Conservation (phyloP, 1,139 yeast species). For the Candida anutae region DNA sequence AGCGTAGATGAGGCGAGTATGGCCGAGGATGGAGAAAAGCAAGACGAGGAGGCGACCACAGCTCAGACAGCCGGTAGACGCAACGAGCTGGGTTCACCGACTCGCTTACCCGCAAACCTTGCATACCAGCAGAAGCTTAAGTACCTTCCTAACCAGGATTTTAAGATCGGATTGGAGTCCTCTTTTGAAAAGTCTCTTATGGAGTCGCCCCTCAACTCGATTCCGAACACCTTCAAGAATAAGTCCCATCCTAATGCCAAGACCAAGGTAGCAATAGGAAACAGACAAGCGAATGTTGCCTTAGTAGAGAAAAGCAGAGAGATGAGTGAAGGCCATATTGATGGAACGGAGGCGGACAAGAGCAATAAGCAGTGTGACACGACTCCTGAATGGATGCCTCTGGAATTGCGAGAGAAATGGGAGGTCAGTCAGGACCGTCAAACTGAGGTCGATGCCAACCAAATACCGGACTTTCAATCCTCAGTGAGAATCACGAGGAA, state of each 20-base stretch:
- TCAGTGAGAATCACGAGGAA: conserved; percentile 24
- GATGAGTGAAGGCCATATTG: conserved; percentile 1
- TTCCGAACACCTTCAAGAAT: conserved; percentile 40
- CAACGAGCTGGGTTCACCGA: no score
- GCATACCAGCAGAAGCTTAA: conserved; percentile 27
- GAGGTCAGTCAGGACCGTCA: conserved; percentile 4
- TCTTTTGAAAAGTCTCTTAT: not conserved
- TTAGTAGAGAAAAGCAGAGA: conserved; percentile 1
- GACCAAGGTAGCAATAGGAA: conserved; percentile 26
- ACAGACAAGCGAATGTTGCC: not conserved
- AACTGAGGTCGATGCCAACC: conserved; percentile 3
- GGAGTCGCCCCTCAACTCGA: conserved; percentile 21
- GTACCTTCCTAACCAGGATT: conserved; percentile 28
- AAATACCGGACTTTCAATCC: conserved; percentile 15
- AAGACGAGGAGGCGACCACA: no score
- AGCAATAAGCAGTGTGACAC: conserved; percentile 9
- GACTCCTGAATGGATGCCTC: conserved; percentile 43
- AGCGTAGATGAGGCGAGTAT: no score
- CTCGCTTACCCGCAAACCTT: no score
- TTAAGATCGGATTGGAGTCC: conserved; percentile 9
- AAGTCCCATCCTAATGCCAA: conserved; percentile 42
- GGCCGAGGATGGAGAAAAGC: no score
- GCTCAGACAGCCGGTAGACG: no score
- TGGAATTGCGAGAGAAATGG: conserved; percentile 33
- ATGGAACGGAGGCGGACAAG: not conserved